phyloP scores from a whole-genome alignment of 805 yeast species.

The Cyberlindnera mrakii region DNA sequence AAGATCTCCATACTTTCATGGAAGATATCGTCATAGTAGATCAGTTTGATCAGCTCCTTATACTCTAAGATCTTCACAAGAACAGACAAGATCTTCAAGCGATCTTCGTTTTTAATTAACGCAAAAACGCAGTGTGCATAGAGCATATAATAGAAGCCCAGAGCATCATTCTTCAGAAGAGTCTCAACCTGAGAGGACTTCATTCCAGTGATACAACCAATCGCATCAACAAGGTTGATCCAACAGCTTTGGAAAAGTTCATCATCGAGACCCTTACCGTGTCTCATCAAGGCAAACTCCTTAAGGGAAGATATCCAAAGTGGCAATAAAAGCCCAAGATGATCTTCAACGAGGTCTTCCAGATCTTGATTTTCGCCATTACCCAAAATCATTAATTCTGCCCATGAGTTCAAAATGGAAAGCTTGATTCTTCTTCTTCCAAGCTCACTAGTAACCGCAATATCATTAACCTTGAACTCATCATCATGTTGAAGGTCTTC shows the following conservation, averaged over 20 bases:
- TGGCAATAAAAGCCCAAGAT: constrained; percentile 57
- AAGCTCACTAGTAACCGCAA: constrained; percentile 37
- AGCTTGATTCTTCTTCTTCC: constrained; percentile 46
- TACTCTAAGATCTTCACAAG: constrained; percentile 52
- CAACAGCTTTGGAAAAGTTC: constrained; percentile 54
- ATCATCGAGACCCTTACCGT: constrained; percentile 30
- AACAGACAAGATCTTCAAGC: constrained; percentile 38
- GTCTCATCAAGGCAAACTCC: constrained; percentile 62
- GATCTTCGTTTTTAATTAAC: constrained; percentile 37
- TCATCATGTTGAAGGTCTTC: constrained; percentile 40
- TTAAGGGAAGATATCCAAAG: constrained; percentile 74
- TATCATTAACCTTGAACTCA: constrained; percentile 48
- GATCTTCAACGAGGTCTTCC: constrained; percentile 43
- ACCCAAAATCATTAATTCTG: constrained; percentile 41
- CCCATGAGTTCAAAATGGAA: constrained; percentile 69
- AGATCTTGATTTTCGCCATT: constrained; percentile 32
- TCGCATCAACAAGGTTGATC: constrained; percentile 72
- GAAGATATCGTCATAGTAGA: constrained; percentile 64
- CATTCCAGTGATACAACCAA: constrained; percentile 56
- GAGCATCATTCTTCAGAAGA: constrained; percentile 49
- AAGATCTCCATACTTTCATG: constrained; percentile 71
- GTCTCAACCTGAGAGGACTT: constrained; percentile 39
- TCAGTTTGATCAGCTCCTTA: constrained; percentile 47
- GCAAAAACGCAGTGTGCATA: constrained; percentile 82
- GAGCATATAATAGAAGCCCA: constrained; percentile 68